These are phyloP conservation scores for Rhizophora apiculata DNA, from an alignment of 345 rosid genomes.

Conservation along the genomic window DNA sequence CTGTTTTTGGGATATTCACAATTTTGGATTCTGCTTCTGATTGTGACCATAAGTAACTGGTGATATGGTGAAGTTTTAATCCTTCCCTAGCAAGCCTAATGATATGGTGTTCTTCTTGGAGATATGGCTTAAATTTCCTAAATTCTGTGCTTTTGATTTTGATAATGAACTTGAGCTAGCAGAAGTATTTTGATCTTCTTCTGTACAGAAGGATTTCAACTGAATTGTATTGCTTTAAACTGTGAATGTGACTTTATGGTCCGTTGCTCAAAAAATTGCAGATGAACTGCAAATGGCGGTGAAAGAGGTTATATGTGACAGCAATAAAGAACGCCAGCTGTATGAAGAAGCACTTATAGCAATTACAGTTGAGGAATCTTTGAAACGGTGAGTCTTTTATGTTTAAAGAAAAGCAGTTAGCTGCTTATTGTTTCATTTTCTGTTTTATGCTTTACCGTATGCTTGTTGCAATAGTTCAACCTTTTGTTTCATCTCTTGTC, in stretches of 20 bases:
- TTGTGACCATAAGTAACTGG: neutral
- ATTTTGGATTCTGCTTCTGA: neutral
- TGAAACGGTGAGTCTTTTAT: conserved; percentile 53
- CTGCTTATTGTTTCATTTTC: conserved; percentile 3
- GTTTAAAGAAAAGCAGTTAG: too few relatives aligned
- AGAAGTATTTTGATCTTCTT: neutral
- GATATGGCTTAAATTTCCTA: neutral
- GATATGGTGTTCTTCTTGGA: neutral
- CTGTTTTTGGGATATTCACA: neutral
- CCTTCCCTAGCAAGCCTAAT: too few relatives aligned
- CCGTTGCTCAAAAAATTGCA: conserved; percentile 24
- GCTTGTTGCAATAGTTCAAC: conserved; percentile 6
- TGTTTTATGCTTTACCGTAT: neutral
- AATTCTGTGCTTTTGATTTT: neutral
- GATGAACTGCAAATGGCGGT: conserved; percentile 87
- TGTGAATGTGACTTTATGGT: conserved; percentile 2
- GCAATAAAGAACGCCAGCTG: conserved; percentile 48
- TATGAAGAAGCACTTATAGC: conserved; percentile 78
- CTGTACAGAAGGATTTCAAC: neutral
- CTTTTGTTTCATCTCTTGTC: conserved; percentile 7
- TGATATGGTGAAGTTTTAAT: too few relatives aligned
- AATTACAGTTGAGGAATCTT: conserved; percentile 74
- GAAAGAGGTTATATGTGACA: conserved; percentile 76
- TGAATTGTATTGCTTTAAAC: neutral
- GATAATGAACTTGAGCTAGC: neutral